Base-by-base conservation (phyloP, 1,139 yeast genomes). In the Scheffersomyces stambukii region DNA sequence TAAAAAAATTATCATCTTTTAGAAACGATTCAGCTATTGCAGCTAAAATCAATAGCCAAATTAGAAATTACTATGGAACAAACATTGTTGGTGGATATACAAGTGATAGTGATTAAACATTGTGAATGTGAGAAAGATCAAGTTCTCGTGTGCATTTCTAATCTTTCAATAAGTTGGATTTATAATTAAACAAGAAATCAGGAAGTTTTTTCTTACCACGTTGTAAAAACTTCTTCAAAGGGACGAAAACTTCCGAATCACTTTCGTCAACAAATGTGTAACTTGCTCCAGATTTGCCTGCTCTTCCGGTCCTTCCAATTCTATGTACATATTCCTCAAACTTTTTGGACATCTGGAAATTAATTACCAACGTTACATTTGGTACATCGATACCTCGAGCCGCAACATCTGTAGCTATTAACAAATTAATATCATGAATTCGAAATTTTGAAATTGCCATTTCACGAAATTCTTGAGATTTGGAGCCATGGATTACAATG, bases 231-330 rank as follows among this genome's bases (percentile, higher is more conserved):
- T 57, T 64, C 40, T 66, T 68, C 41, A 84, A 57, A 28, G 74
- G 80, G 27, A 52, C 50, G 32, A 80, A 64, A 2, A 77, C 55
- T 0, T 63, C 75, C 3, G 57, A 50, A 46, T 85, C 91, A 13
- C 70, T 71, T 27, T 72, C 78, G 10, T 24, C 18, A 20, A 84
- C 45, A 42, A 85, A 83, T 0, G 96, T 81, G 16, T 77, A 62
- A 9, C 96, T 82, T 6, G 70, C 63, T 28, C 98, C 97, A 5
- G 52, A 53, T 29, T 75, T 75, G 1, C 96, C 97, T 0, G 96
- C 96, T 50, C 98, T 74, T 19, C 97, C 98, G 1, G 98, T 91
- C 56, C 98, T 77, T 29, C 98, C 98, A 31, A 91, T 83, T 48
- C 97, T 70, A 54, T 91, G 98, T 17, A 91, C 76, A 46, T 88